Evolutionary conservation across 441 rosid species (phyloP).

Genomic region (Flueggea neowawraea): DNA sequence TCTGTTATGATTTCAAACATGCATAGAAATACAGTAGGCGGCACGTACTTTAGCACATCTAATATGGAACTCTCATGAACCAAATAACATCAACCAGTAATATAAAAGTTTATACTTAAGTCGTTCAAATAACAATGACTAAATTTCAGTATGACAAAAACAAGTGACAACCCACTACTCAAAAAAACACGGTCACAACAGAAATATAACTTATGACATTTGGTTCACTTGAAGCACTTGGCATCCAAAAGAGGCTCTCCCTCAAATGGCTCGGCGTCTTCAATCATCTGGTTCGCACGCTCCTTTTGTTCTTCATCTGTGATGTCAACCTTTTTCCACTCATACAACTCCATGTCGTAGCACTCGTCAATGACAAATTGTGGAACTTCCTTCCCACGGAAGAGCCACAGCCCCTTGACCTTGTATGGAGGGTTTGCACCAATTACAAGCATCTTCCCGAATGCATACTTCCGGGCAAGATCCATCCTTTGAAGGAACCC

Average conservation of each 20-base stretch:
- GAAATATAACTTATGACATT: no score
- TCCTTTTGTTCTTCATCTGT: conserved; percentile 85
- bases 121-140: not conserved
- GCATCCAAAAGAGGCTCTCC: conserved; percentile 92
- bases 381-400: conserved; percentile 88
- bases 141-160: no score
- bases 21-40: no score
- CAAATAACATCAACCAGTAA: not conserved
- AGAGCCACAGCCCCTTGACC: conserved; percentile 95
- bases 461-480: conserved; percentile 87
- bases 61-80: not conserved
- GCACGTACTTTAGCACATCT: no score
- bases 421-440: conserved; percentile 78
- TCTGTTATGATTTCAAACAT: no score
- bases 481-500: conserved; percentile 98
- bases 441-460: conserved; percentile 88
- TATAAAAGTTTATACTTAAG: not conserved
- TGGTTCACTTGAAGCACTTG: conserved; percentile 82
- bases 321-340: conserved; percentile 85
- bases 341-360: conserved; percentile 95
- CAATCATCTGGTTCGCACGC: conserved; percentile 91
- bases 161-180: no score
- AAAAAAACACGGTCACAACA: no score
- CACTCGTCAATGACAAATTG: conserved; percentile 79
- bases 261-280: conserved; percentile 89